Evolutionary conservation across 495 filamentous ascomycete genomes (phyloP).

Genomic region (Bathelium albidoporum): DNA sequence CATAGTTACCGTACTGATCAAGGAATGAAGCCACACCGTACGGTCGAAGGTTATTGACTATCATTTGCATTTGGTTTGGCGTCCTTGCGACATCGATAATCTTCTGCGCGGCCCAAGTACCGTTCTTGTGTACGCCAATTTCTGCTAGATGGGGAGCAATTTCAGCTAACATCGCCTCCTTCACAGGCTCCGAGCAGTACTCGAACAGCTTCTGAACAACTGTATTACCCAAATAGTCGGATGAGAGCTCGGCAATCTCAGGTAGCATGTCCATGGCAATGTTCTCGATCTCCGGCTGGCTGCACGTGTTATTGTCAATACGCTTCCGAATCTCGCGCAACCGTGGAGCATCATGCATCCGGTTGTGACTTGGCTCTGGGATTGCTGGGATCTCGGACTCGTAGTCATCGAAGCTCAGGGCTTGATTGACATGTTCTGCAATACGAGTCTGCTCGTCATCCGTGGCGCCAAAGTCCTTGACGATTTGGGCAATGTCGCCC

Average conservation of each 20-base stretch:
- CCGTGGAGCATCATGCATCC: slow-evolving; percentile 89
- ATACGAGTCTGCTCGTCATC: slow-evolving; percentile 72
- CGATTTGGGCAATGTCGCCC: slow-evolving; percentile 73
- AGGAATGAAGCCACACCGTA: slow-evolving; percentile 87
- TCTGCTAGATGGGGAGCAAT: slow-evolving; percentile 89
- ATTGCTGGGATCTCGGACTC: slow-evolving; percentile 79
- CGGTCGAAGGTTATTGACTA: slow-evolving; percentile 70
- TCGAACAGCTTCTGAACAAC: slow-evolving; percentile 99
- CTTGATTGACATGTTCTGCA: slow-evolving; percentile 56
- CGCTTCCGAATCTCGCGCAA: slow-evolving; percentile 93
- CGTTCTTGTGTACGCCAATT: slow-evolving; percentile 97
- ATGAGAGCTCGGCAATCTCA: slow-evolving; percentile 87
- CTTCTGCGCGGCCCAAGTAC: slow-evolving; percentile 98
- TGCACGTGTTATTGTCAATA: slow-evolving; percentile 87
- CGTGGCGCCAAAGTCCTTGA: slow-evolving; percentile 76
- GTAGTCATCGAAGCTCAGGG: slow-evolving; percentile 63
- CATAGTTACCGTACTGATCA: slow-evolving; percentile 97
- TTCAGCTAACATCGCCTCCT: slow-evolving; percentile 81
- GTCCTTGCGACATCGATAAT: slow-evolving; percentile 93
- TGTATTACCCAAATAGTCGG: slow-evolving; percentile 95
- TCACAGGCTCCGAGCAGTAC: slow-evolving; percentile 79
- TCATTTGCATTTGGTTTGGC: slow-evolving; percentile 69
- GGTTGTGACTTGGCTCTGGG: slow-evolving; percentile 77
- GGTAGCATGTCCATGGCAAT: slow-evolving; percentile 88
- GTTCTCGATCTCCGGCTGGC: slow-evolving; percentile 77